Conservation (phyloP, 257 asterid genomes). For the Solanum bukasovii region DNA sequence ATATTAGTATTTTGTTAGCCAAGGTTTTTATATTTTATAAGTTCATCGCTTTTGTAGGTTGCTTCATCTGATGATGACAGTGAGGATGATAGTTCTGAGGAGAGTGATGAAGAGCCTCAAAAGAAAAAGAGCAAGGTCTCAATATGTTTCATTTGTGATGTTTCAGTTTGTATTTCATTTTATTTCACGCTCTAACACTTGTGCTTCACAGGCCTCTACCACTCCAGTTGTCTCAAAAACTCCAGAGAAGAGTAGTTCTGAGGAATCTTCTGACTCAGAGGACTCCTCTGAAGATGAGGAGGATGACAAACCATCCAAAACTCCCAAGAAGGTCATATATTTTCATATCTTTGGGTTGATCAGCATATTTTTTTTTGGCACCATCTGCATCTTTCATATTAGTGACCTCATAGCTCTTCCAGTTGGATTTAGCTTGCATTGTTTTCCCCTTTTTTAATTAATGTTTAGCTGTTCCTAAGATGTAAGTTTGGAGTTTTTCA, state of each 20-base stretch:
- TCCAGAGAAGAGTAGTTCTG: constrained; percentile 29
- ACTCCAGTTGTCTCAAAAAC: neutral
- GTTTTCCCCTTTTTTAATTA: neutral
- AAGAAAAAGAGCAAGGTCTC: constrained; percentile 33
- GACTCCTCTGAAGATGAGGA: constrained; percentile 52
- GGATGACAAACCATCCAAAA: constrained; percentile 24
- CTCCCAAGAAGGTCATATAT: constrained; percentile 25
- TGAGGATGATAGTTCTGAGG: constrained; percentile 36
- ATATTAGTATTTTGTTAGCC: neutral
- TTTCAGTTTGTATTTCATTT: neutral
- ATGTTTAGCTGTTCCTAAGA: neutral
- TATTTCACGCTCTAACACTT: neutral
- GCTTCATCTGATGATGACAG: neutral
- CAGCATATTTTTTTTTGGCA: neutral
- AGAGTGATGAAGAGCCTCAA: constrained; percentile 42
- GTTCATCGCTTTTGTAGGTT: neutral
- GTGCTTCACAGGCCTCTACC: neutral
- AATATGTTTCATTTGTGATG: constrained; percentile 6
- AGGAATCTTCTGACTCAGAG: constrained; percentile 36
- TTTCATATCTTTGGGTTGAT: neutral
- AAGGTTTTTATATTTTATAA: neutral
- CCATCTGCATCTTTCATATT: neutral
- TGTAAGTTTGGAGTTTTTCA: neutral
- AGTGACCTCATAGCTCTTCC: neutral
- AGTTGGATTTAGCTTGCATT: neutral